A percentile compares a stretch with the other conserved stretches of the same genome.
phyloP scores from a whole-genome alignment of 148 eudicot species.

The Camellia sinensis region DNA sequence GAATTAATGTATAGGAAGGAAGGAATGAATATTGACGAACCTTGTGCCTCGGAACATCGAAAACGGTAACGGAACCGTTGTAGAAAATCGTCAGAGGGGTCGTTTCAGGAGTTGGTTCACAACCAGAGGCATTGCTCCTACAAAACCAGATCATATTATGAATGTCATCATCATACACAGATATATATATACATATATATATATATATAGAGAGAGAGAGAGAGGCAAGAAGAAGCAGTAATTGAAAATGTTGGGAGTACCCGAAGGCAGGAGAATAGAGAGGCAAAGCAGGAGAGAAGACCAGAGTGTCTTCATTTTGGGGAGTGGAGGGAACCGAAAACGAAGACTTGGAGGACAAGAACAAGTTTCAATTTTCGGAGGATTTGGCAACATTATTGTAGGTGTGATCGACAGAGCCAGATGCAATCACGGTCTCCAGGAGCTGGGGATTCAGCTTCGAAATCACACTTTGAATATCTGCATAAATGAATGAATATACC shows the following conservation, averaged over 20 bases:
- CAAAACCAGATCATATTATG: not conserved
- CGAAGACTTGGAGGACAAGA: not conserved
- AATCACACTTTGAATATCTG: slow-evolving; percentile 36
- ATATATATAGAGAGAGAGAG: not conserved
- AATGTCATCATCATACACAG: not conserved
- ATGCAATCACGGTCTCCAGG: slow-evolving; percentile 51
- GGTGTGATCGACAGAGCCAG: slow-evolving; percentile 9
- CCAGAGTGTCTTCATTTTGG: not conserved
- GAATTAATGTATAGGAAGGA: not conserved
- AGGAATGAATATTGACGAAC: slow-evolving; percentile 12
- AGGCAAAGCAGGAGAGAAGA: not conserved
- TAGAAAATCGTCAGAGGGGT: slow-evolving; percentile 67
- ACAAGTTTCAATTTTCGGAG: not conserved
- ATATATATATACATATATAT: not conserved
- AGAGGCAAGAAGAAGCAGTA: not conserved
- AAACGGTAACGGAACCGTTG: slow-evolving; percentile 55
- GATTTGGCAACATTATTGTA: not conserved
- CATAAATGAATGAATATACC: not conserved
- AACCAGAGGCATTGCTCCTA: slow-evolving; percentile 2
- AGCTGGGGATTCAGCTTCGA: slow-evolving; percentile 69
- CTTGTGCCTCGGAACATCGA: slow-evolving; percentile 42
- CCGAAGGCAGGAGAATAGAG: not conserved
- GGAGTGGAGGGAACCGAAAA: not conserved
- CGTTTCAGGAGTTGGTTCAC: not conserved
- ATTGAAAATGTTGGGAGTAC: slow-evolving; percentile 7